These are phyloP conservation scores for Podospora tetraspora DNA, from an alignment of 495 filamentous ascomycete genomes.

Conservation along the genomic window DNA sequence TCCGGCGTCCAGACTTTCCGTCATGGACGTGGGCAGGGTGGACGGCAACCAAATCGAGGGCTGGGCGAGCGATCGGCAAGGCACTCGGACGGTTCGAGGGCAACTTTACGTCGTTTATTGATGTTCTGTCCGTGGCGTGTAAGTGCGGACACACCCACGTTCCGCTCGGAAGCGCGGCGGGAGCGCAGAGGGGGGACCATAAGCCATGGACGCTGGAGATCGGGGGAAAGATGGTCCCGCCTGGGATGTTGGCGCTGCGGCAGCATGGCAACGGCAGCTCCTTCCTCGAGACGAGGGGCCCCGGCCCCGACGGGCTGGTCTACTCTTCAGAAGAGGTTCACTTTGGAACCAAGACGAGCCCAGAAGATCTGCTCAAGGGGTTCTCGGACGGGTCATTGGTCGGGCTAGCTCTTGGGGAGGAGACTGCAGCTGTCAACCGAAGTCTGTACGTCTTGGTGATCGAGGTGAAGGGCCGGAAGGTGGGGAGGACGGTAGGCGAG, in stretches of 20 bases:
- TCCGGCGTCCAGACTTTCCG: neutral
- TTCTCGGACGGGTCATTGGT: neutral
- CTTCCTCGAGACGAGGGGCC: neutral
- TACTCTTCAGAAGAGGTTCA: neutral
- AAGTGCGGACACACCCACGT: neutral
- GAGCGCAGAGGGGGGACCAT: neutral
- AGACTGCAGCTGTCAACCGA: neutral
- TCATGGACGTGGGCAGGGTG: constrained; percentile 7
- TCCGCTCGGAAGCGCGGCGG: neutral
- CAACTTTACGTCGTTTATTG: neutral
- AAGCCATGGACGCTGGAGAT: neutral
- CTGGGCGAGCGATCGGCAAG: neutral
- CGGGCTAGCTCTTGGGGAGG: neutral
- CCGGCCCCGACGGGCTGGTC: neutral
- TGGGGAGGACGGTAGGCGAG: neutral
- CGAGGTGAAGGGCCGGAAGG: neutral
- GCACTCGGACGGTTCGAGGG: neutral
- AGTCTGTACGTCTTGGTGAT: neutral
- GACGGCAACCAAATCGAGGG: neutral
- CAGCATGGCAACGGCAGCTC: neutral
- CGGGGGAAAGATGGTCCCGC: neutral
- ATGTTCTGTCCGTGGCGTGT: neutral
- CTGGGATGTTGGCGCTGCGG: neutral
- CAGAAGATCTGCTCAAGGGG: neutral
- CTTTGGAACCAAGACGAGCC: neutral